A percentile compares a stretch with the other conserved stretches of the same genome.
These are phyloP conservation scores for Psophocarpus tetragonolobus DNA, from an alignment of 306 rosid genomes.

Conservation along the genomic window DNA sequence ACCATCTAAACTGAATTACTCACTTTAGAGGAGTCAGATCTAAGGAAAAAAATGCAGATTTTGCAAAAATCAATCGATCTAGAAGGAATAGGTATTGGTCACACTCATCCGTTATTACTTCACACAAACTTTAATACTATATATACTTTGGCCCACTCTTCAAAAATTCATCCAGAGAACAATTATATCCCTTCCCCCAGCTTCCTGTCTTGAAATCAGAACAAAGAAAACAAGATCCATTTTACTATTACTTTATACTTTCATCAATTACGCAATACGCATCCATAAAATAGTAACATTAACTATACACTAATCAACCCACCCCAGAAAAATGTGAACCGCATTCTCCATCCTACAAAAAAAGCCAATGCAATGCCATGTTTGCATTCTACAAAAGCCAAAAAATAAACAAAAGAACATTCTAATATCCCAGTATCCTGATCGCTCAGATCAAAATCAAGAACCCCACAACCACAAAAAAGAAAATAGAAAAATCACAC, in stretches of 20 bases:
- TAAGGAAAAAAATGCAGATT: not conserved
- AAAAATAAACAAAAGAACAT: not conserved
- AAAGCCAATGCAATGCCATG: constrained; percentile 13
- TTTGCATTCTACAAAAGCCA: not conserved
- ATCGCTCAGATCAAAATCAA: constrained; percentile 27
- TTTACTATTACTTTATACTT: not conserved
- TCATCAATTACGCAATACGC: constrained; percentile 1
- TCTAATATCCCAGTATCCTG: not conserved
- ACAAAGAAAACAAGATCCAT: constrained; percentile 4
- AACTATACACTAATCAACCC: not conserved
- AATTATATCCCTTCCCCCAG: not conserved
- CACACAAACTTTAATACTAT: not conserved
- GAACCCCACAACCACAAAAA: not conserved
- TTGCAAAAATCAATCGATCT: not conserved
- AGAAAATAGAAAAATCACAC: not conserved
- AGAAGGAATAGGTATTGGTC: not conserved
- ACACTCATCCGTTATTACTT: not conserved
- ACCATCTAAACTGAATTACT: not conserved
- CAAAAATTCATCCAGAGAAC: constrained; percentile 3
- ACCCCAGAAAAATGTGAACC: not conserved
- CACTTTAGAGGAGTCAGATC: not conserved
- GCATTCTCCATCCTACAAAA: constrained; percentile 14
- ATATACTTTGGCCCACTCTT: constrained; percentile 9
- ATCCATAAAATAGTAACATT: constrained; percentile 18
- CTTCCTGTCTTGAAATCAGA: not conserved